Percentiles rank a stretch among this genome's conserved stretches.
Conservation (phyloP, 169 alveolate species). For the Plasmodium blacklocki region DNA sequence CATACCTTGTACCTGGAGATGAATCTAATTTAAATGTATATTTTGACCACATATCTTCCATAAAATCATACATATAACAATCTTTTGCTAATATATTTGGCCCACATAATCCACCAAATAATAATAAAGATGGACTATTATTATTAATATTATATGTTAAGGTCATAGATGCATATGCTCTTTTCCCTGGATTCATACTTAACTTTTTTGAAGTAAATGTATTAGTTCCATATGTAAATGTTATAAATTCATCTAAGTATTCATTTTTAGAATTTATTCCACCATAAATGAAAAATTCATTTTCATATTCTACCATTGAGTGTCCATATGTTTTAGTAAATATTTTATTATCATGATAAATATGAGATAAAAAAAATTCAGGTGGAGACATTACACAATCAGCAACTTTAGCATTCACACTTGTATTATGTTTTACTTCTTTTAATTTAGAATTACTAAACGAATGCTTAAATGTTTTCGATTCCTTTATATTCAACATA, state of each 20-base stretch:
- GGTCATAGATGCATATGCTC: conserved; percentile 75
- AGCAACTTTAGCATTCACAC: conserved; percentile 60
- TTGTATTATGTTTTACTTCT: conserved; percentile 22
- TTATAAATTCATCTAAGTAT: conserved; percentile 62
- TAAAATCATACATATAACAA: conserved; percentile 62
- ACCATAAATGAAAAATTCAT: conserved; percentile 73
- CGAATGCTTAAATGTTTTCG: conserved; percentile 21
- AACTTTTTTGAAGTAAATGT: conserved; percentile 68
- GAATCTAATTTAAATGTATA: conserved; percentile 48
- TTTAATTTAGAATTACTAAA: conserved; percentile 27
- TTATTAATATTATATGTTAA: conserved; percentile 31
- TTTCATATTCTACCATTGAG: conserved; percentile 72
- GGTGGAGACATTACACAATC: conserved; percentile 78
- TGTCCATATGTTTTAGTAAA: conserved; percentile 74
- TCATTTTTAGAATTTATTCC: conserved; percentile 66
- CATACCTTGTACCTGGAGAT: conserved; percentile 67
- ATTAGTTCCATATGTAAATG: conserved; percentile 62
- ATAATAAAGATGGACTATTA: conserved; percentile 43
- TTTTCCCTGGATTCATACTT: conserved; percentile 60
- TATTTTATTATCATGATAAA: conserved; percentile 76
- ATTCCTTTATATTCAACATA: conserved; percentile 20
- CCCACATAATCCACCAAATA: conserved; percentile 77
- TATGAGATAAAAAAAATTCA: conserved; percentile 72
- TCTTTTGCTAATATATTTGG: conserved; percentile 66
- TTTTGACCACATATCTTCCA: conserved; percentile 51